phyloP scores from a whole-genome alignment of 495 filamentous ascomycete genomes.

The Tuber indicum region DNA sequence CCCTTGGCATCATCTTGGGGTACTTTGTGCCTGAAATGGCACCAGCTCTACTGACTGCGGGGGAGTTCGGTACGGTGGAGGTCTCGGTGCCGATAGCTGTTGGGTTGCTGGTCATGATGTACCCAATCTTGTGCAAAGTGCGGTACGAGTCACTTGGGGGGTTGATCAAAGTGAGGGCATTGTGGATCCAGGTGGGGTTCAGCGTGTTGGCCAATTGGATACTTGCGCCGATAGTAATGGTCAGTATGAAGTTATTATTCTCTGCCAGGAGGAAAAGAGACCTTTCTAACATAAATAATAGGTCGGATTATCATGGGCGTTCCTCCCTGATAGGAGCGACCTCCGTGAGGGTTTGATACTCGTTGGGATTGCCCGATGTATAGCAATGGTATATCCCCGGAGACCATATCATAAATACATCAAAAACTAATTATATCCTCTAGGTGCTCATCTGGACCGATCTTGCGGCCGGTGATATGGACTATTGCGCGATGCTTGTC shows the following conservation, averaged over 20 bases:
- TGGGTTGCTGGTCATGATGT: slow-evolving; percentile 90
- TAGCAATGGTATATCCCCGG: slow-evolving; percentile 62
- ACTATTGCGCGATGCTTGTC: slow-evolving; percentile 87
- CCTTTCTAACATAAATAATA: slow-evolving; percentile 33
- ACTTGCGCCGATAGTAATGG: slow-evolving; percentile 84
- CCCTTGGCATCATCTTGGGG: slow-evolving; percentile 68
- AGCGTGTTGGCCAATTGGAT: slow-evolving; percentile 83
- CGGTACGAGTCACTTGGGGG: slow-evolving; percentile 71
- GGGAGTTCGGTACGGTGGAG: slow-evolving; percentile 57
- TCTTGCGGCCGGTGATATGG: slow-evolving; percentile 67
- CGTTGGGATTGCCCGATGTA: slow-evolving; percentile 71
- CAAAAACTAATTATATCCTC: slow-evolving; percentile 8
- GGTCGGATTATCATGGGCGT: slow-evolving; percentile 73
- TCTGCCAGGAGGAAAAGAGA: background rate
- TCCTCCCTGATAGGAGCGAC: slow-evolving; percentile 63
- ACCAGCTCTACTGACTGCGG: slow-evolving; percentile 56
- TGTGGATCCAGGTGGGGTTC: slow-evolving; percentile 77
- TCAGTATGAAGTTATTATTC: slow-evolving; percentile 41
- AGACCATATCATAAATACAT: background rate
- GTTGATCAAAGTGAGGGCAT: slow-evolving; percentile 53
- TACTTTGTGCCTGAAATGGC: slow-evolving; percentile 65
- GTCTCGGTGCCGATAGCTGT: slow-evolving; percentile 80
- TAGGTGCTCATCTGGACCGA: slow-evolving; percentile 73
- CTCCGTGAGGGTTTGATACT: slow-evolving; percentile 69
- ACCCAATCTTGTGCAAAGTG: slow-evolving; percentile 91